Percentiles rank a stretch among this genome's conserved stretches.
These are phyloP conservation scores for Euphorbia schlechtendalii DNA, from an alignment of 441 rosid species.

Conservation along the genomic window DNA sequence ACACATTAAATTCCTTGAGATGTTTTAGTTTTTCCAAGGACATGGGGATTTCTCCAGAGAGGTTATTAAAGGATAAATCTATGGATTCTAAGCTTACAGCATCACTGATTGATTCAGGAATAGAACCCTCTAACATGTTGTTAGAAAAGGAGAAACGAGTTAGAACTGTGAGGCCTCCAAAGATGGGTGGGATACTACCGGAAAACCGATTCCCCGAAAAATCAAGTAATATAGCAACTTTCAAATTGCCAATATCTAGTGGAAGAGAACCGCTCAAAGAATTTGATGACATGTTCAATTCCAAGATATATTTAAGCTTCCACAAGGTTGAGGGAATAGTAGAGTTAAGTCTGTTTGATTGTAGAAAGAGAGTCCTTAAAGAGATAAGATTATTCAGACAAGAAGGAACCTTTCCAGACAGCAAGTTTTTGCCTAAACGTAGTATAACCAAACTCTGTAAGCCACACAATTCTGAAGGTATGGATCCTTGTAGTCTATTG, in stretches of 20 bases:
- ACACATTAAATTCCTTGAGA: slow-evolving; percentile 21
- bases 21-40: slow-evolving; percentile 14
- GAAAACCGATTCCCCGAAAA: slow-evolving; percentile 22
- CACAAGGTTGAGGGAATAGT: slow-evolving; percentile 16
- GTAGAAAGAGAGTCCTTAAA: background rate
- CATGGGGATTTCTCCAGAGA: no score
- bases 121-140: slow-evolving; percentile 15
- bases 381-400: slow-evolving; percentile 11
- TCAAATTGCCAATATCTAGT: no score
- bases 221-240: no score
- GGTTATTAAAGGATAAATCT: no score
- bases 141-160: slow-evolving; percentile 4
- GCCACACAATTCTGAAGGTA: slow-evolving; percentile 8
- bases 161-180: slow-evolving; percentile 13
- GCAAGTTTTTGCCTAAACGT: background rate
- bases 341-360: slow-evolving; percentile 9
- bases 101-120: slow-evolving; percentile 18
- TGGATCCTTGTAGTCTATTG: slow-evolving; percentile 7
- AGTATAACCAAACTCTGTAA: background rate
- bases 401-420: slow-evolving; percentile 6
- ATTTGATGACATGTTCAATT: background rate
- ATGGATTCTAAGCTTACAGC: slow-evolving; percentile 17
- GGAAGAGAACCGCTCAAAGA: no score
- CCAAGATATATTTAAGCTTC: slow-evolving; percentile 8
- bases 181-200: slow-evolving; percentile 6